Conservation (phyloP, 768 basidiomycete genomes). For the Mycena vitilis region DNA sequence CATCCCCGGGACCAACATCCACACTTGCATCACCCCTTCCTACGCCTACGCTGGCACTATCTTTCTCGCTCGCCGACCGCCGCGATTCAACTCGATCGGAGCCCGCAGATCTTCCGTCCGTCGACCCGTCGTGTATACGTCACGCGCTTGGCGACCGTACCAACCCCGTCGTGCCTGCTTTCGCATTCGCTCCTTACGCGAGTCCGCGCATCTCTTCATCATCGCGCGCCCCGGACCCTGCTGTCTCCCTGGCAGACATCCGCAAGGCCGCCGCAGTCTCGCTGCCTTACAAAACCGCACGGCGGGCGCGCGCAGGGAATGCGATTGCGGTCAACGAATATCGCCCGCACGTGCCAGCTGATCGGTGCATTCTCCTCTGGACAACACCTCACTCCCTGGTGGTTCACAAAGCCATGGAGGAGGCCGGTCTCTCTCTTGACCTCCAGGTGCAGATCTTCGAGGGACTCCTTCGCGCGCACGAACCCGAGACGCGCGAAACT, state of each 20-base stretch:
- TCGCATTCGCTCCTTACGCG: background rate
- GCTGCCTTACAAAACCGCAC: background rate
- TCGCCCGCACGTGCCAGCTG: background rate
- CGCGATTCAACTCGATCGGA: too few relatives aligned
- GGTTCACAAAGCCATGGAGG: background rate
- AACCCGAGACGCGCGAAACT: background rate
- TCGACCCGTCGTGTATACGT: too few relatives aligned
- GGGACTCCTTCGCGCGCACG: background rate
- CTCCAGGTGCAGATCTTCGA: background rate
- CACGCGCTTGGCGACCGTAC: too few relatives aligned
- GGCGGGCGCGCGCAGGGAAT: background rate
- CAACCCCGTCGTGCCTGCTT: background rate
- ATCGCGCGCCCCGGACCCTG: background rate
- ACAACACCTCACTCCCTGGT: background rate
- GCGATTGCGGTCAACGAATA: background rate
- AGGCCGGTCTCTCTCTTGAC: background rate
- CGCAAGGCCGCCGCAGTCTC: background rate
- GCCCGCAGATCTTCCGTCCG: too few relatives aligned
- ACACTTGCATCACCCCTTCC: too few relatives aligned
- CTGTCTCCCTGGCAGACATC: background rate
- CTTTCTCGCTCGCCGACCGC: too few relatives aligned
- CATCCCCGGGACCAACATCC: too few relatives aligned
- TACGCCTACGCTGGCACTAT: too few relatives aligned
- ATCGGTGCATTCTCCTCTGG: background rate
- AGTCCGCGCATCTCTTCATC: background rate